These are phyloP conservation scores for Neurospora sp. DNA, from an alignment of 495 filamentous ascomycete species.

Conservation along the genomic window DNA sequence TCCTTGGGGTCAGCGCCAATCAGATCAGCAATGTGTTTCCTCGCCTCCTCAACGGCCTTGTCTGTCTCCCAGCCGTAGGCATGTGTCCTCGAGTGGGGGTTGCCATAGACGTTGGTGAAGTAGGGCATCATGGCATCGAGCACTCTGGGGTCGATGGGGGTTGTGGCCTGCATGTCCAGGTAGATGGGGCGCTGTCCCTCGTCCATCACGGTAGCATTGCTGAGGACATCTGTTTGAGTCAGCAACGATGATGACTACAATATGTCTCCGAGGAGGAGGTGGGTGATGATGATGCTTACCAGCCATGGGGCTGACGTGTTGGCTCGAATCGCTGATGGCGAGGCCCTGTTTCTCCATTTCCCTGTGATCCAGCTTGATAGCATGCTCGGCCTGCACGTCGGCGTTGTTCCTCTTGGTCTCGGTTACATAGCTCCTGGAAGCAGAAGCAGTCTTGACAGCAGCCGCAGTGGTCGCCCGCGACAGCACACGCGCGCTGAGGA, in stretches of 20 bases:
- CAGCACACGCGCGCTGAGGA: slow-evolving; percentile 34
- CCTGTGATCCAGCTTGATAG: slow-evolving; percentile 74
- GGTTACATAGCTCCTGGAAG: slow-evolving; percentile 65
- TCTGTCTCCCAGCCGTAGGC: slow-evolving; percentile 99
- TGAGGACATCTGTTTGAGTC: slow-evolving; percentile 52
- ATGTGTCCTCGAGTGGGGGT: slow-evolving; percentile 94
- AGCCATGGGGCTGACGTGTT: slow-evolving; percentile 67
- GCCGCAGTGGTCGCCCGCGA: slow-evolving; percentile 30
- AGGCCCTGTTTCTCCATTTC: slow-evolving; percentile 66
- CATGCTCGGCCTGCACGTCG: slow-evolving; percentile 70
- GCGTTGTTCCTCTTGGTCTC: slow-evolving; percentile 69
- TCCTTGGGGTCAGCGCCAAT: slow-evolving; percentile 95
- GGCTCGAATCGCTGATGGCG: slow-evolving; percentile 40
- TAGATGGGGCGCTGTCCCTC: slow-evolving; percentile 92
- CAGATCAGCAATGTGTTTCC: slow-evolving; percentile 70
- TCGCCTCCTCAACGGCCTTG: slow-evolving; percentile 78
- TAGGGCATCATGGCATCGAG: slow-evolving; percentile 95
- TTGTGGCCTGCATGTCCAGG: slow-evolving; percentile 97
- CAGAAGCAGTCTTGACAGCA: slow-evolving; percentile 9
- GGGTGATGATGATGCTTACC: slow-evolving; percentile 27
- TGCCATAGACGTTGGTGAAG: slow-evolving; percentile 88
- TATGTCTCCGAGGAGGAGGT: not conserved
- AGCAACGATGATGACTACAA: not conserved
- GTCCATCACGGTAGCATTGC: slow-evolving; percentile 88
- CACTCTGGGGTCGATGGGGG: slow-evolving; percentile 88